A percentile compares a stretch with the other conserved stretches of the same genome.
These are phyloP conservation scores for Rhizopogon roseolus DNA, from an alignment of 768 basidiomycete species.

Conservation along the genomic window DNA sequence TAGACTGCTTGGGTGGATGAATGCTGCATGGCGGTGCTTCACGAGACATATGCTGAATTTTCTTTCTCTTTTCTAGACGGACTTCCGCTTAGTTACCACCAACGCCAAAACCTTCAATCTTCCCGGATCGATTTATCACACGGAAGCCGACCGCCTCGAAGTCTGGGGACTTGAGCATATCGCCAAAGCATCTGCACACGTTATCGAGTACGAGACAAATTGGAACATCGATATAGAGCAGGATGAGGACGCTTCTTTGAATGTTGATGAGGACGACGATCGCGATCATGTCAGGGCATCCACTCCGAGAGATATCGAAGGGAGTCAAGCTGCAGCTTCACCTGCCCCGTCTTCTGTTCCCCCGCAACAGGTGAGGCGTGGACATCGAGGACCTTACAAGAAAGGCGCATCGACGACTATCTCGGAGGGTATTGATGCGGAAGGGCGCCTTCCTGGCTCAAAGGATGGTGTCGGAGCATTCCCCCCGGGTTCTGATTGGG, in stretches of 20 bases:
- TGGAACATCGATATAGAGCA: constrained; percentile 81
- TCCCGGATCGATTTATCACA: constrained; percentile 66
- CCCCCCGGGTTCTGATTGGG: constrained; percentile 66
- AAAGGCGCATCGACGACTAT: constrained; percentile 37
- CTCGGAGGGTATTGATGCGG: constrained; percentile 53
- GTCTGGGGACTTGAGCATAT: constrained; percentile 72
- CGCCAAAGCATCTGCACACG: constrained; percentile 60
- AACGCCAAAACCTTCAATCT: constrained; percentile 80
- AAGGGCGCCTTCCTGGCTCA: constrained; percentile 71
- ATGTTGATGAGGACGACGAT: constrained; percentile 31
- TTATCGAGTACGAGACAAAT: constrained; percentile 78
- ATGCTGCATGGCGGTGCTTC: background rate
- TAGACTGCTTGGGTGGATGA: background rate
- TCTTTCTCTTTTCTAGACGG: constrained; percentile 36
- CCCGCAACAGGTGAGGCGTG: constrained; percentile 30
- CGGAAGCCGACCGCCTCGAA: constrained; percentile 71
- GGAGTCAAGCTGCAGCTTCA: constrained; percentile 37
- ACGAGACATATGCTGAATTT: constrained; percentile 10
- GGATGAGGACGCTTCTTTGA: constrained; percentile 40
- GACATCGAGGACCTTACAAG: constrained; percentile 51
- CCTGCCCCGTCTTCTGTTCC: constrained; percentile 40
- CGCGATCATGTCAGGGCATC: constrained; percentile 12
- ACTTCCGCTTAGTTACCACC: constrained; percentile 64
- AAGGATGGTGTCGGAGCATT: constrained; percentile 74
- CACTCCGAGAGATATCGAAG: constrained; percentile 45